Conservation (phyloP, 108 stramenopile genomes). For the Pseudonitzschia multiseries region DNA sequence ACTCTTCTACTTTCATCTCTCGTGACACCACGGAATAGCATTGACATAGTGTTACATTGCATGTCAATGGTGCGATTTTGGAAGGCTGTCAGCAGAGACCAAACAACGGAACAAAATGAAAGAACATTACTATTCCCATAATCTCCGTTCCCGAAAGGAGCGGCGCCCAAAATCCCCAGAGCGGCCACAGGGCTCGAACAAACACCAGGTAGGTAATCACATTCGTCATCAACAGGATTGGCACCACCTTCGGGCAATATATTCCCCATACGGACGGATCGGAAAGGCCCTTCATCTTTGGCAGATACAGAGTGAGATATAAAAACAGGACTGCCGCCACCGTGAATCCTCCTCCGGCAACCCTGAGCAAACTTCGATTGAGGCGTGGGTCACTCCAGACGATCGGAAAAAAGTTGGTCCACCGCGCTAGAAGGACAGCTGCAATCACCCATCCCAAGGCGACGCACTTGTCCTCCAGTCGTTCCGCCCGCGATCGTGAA, state of each 20-base stretch:
- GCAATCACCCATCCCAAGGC: conserved; percentile 68
- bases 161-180: conserved; percentile 90
- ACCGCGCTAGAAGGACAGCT: conserved; percentile 48
- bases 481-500: conserved; percentile 20
- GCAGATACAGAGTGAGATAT: conserved; percentile 69
- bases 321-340: conserved; percentile 32
- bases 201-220: conserved; percentile 60
- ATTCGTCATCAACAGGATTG: conserved; percentile 62
- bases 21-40: too few species aligned
- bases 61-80: too few species aligned
- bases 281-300: conserved; percentile 41
- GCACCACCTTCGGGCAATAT: conserved; percentile 91
- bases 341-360: conserved; percentile 38
- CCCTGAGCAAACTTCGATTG: conserved; percentile 47
- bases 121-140: conserved; percentile 73
- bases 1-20: too few species aligned
- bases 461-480: conserved; percentile 21
- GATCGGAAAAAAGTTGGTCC: conserved; percentile 47
- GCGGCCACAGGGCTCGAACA: conserved; percentile 77
- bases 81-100: conserved; percentile 16
- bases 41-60: too few species aligned
- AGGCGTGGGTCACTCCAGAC: conserved; percentile 45
- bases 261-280: conserved; percentile 75
- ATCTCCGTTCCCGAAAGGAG: conserved; percentile 71
- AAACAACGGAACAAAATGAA: conserved; percentile 83